These are phyloP conservation scores for Cucurbita moschata DNA, from an alignment of 306 rosid species.

Conservation along the genomic window DNA sequence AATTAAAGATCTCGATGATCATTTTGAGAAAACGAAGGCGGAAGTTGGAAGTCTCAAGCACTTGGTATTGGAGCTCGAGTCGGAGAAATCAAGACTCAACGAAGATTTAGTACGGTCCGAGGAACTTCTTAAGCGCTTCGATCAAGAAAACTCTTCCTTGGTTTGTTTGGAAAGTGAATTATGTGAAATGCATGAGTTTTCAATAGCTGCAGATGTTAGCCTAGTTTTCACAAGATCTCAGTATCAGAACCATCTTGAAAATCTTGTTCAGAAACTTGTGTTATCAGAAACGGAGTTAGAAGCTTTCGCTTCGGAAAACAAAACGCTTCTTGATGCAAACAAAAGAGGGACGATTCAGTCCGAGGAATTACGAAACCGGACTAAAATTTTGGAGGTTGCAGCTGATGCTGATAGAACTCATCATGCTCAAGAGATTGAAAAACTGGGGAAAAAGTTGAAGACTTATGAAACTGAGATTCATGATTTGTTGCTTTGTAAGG, in stretches of 20 bases:
- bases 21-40: conserved; percentile 37
- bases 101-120: conserved; percentile 37
- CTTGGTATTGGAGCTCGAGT: conserved; percentile 38
- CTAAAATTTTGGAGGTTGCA: conserved; percentile 23
- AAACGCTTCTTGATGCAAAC: conserved; percentile 38
- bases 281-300: conserved; percentile 47
- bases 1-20: conserved; percentile 42
- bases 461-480: conserved; percentile 42
- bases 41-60: conserved; percentile 53
- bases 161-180: conserved; percentile 39
- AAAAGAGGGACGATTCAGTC: conserved; percentile 23
- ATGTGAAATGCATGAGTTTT: conserved; percentile 45
- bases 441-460: conserved; percentile 40
- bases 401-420: conserved; percentile 17
- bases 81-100: conserved; percentile 51
- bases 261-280: conserved; percentile 33
- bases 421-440: conserved; percentile 41
- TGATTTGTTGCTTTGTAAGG: conserved; percentile 50
- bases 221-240: conserved; percentile 47
- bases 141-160: conserved; percentile 32
- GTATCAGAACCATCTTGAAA: conserved; percentile 34
- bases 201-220: conserved; percentile 44
- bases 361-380: conserved; percentile 28
- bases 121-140: conserved; percentile 29
- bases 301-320: conserved; percentile 30